Percentiles rank a stretch among this genome's conserved stretches.
Evolutionary conservation across 768 basidiomycete species (phyloP).

Genomic region (Termitomyces sp.): DNA sequence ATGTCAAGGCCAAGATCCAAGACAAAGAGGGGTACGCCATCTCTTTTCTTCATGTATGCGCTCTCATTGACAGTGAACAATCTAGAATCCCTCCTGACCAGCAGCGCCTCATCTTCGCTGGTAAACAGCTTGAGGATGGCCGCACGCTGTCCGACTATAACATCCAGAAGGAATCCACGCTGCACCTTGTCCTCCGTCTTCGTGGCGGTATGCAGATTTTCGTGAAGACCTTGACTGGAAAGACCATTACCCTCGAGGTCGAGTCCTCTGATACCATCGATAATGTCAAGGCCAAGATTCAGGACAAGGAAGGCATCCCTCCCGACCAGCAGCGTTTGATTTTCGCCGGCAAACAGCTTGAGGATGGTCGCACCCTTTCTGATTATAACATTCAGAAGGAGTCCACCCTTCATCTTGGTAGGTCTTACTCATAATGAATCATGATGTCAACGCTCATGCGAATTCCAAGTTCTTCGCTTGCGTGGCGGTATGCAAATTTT

Average conservation of each 20-base stretch:
- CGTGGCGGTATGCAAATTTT: constrained; percentile 42
- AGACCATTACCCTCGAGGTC: constrained; percentile 20
- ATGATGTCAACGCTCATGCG: not conserved
- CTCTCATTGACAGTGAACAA: not conserved
- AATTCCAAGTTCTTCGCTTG: constrained; percentile 24
- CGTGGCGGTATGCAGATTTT: constrained; percentile 19
- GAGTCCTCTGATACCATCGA: constrained; percentile 20
- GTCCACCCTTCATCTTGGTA: constrained; percentile 28
- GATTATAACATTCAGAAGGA: constrained; percentile 22
- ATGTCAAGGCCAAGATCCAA: constrained; percentile 12
- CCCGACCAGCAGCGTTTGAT: constrained; percentile 19
- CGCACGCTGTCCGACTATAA: constrained; percentile 7
- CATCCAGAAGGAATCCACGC: constrained; percentile 7
- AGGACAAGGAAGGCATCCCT: constrained; percentile 25
- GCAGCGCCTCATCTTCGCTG: constrained; percentile 10
- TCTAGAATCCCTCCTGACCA: constrained; percentile 8
- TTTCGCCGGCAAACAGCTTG: constrained; percentile 19
- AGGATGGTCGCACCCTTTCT: constrained; percentile 18
- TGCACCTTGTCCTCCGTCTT: constrained; percentile 7
- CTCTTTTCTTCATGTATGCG: too few species aligned
- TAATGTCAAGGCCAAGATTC: constrained; percentile 21
- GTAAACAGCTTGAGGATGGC: constrained; percentile 7
- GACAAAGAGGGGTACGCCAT: constrained; percentile 8
- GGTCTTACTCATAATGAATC: not conserved
- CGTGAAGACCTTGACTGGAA: constrained; percentile 28